A percentile compares a stretch with the other conserved stretches of the same genome.
phyloP scores from a whole-genome alignment of 352 stramenopile genomes.

The Plasmopara muralis region DNA sequence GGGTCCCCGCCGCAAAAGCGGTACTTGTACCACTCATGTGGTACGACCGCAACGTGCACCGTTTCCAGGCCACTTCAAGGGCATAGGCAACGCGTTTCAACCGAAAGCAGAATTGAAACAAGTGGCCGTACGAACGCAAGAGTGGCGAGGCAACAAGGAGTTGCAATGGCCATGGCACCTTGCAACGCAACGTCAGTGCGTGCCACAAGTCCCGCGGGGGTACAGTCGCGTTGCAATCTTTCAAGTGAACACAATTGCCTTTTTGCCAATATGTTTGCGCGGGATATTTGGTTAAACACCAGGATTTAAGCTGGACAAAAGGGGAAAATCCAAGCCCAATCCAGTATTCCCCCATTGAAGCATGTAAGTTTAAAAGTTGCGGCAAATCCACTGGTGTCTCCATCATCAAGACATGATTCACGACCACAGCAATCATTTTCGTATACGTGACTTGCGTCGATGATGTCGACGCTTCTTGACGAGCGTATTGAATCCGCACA shows the following conservation, averaged over 20 bases:
- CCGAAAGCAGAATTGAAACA: slow-evolving; percentile 79
- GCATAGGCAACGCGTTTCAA: slow-evolving; percentile 66
- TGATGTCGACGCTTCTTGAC: slow-evolving; percentile 28
- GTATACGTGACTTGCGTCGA: slow-evolving; percentile 44
- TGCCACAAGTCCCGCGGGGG: slow-evolving; percentile 55
- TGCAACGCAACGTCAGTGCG: slow-evolving; percentile 39
- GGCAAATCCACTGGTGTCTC: slow-evolving; percentile 46
- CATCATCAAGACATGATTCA: slow-evolving; percentile 40
- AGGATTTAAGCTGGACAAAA: slow-evolving; percentile 30
- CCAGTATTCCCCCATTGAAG: slow-evolving; percentile 41
- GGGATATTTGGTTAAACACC: slow-evolving; percentile 52
- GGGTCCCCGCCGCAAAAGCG: slow-evolving; percentile 22
- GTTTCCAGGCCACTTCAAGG: slow-evolving; percentile 63
- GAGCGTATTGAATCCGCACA: slow-evolving; percentile 42
- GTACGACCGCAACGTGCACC: slow-evolving; percentile 29
- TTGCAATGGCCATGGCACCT: slow-evolving; percentile 61
- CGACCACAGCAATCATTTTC: slow-evolving; percentile 36
- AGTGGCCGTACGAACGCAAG: slow-evolving; percentile 49
- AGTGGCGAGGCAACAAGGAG: slow-evolving; percentile 50
- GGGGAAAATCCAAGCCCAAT: slow-evolving; percentile 43
- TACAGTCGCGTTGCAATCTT: slow-evolving; percentile 31
- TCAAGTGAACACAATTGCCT: slow-evolving; percentile 15
- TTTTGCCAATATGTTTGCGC: slow-evolving; percentile 27
- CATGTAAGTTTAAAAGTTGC: slow-evolving; percentile 31
- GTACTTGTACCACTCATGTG: slow-evolving; percentile 6